Base-by-base conservation (phyloP, 2,329 filamentous ascomycete species). In the Ophiostoma angusticollis region DNA sequence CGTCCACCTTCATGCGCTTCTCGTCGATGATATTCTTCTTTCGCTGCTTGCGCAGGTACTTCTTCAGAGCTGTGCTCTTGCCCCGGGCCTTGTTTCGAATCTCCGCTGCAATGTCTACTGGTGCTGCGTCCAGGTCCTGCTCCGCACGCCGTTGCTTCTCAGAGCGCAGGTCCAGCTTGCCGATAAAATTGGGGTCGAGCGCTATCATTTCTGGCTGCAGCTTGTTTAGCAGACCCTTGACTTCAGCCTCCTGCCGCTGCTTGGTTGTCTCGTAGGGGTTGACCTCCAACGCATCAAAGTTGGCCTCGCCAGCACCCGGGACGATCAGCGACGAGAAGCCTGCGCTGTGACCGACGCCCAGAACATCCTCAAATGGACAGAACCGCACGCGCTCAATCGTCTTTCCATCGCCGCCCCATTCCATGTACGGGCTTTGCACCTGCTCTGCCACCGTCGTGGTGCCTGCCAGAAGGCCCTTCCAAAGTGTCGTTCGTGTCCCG, bases 201-300 rank as follows among this genome's bases (percentile, higher is more conserved):
- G 85, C 84, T 46, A 98, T 98, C 85, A 96, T 98, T 55, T 94
- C 89, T 4, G 91, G 89, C 53, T 87, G 78, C 34, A 98, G 69
- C 65, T 98, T 98, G 68, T 93, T 93, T 51, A 98, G 74, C 47
- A 98, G 69, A 11, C 74, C 69, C 65, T 83, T 85, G 58, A 98
- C 86, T 60, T 98, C 91, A 36, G 73, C 72, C 61, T 98, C 91
- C 59, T 93, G 87, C 52, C 91, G 76, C 63, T 96, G 87, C 63
- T 91, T 93, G 53, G 68, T 72, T 38, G 81, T 94, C 63, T 96
- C 91, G 70, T 89, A 96, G 24, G 91, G 91, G 65, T 98, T 98
- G 50, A 79, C 70, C 60, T 98, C 91, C 39, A 95, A 67, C 3
- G 86, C 83, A 58, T 98, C 91, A 57, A 84, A 95, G 70, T 96